Percentiles rank a stretch among this genome's conserved stretches.
Conservation (phyloP, 805 yeast genomes). For the Candida glaebosa region DNA sequence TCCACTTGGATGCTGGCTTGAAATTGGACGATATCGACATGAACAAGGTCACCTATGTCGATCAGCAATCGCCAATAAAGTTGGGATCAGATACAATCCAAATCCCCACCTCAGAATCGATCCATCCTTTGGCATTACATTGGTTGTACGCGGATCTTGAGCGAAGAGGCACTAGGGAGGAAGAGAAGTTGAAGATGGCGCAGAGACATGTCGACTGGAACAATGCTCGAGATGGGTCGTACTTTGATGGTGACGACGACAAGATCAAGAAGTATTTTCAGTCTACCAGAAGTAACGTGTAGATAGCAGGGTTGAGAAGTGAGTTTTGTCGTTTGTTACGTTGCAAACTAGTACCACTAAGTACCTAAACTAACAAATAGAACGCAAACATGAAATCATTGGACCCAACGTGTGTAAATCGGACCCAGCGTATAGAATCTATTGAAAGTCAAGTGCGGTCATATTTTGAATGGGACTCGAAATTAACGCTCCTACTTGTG, state of each 20-base stretch:
- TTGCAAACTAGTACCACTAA: too few relatives aligned
- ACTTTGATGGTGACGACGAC: conserved; percentile 44
- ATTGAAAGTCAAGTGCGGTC: too few relatives aligned
- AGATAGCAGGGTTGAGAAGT: conserved; percentile 3
- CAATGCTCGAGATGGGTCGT: conserved; percentile 34
- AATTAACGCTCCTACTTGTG: too few relatives aligned
- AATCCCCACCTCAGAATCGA: conserved; percentile 45
- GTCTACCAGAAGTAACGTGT: conserved; percentile 39
- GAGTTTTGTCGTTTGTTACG: too few relatives aligned
- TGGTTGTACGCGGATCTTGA: conserved; percentile 59
- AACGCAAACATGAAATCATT: too few relatives aligned
- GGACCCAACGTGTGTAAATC: too few relatives aligned
- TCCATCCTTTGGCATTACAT: conserved; percentile 69
- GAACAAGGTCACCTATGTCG: conserved; percentile 22
- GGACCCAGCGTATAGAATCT: too few relatives aligned
- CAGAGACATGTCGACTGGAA: conserved; percentile 56
- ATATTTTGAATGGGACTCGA: too few relatives aligned
- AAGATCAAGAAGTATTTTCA: conserved; percentile 49
- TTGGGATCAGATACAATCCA: conserved; percentile 21
- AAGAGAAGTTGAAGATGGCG: conserved; percentile 34
- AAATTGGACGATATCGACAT: conserved; percentile 36
- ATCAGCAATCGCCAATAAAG: conserved; percentile 7
- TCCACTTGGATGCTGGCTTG: conserved; percentile 72
- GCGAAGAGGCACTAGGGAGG: conserved; percentile 53
- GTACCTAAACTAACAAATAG: too few relatives aligned